Base-by-base conservation (phyloP, 2,329 filamentous ascomycete genomes). In the Penicillium sp. region DNA sequence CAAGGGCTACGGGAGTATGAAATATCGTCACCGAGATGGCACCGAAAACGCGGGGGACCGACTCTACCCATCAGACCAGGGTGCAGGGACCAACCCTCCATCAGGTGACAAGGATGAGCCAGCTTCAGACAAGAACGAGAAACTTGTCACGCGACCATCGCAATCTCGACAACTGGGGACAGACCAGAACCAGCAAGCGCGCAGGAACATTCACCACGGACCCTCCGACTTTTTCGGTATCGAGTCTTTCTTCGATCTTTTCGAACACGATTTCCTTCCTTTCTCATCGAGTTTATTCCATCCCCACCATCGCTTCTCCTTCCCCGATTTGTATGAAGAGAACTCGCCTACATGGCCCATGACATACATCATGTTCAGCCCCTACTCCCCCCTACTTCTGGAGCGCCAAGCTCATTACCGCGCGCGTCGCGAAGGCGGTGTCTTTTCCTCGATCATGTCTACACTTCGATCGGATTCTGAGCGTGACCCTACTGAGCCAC, bases 321-420 rank as follows among this genome's bases (percentile, higher is more conserved):
- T 71, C 38, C 36, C 36, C 16, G 67, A 70, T 46, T 63, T 68
- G 51, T 66, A 71, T 21, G 58, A 63, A 46, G 57, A 70, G 18
- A 71, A 73, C 50, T 68, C 67, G 4, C 60, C 69, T 9, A 59
- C 65, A 21, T 75, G 73, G 73, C 72, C 74, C 3, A 56, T 76
- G 23, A 60, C 68, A 2, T 78, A 77, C 57, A 62, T 78, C n/a
- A 60, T 76, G 55, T 72, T 74, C 38, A 80, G 74, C 56, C 71
- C 75, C 0, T 85, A 85, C 64, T 85, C 82, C 1, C 82, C 81
- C 0, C 63, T 80, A n/a, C 68, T 75, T 16, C 67, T 84, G 1
- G 81, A 84, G 59, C 67, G 72, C n/a, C 70, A 80, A 53, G 64
- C 70, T 6, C 64, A 68, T 23, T 62, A 64, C 44, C 60, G 61